Evolutionary conservation across 2,329 filamentous ascomycete genomes (phyloP), one percentile per base, ranked within the genome.

Genomic region (Bertia moriformis): DNA sequence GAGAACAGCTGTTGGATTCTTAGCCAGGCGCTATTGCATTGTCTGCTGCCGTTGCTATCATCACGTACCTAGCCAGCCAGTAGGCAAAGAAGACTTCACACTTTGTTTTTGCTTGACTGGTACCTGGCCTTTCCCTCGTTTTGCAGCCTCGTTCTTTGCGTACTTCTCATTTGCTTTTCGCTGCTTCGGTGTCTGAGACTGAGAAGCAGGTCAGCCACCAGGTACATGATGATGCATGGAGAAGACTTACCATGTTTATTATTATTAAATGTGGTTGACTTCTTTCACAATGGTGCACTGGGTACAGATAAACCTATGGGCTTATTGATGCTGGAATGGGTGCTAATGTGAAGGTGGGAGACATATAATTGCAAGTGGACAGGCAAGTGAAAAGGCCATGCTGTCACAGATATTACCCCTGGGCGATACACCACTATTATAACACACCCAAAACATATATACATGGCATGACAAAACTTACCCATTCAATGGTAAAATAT

Each of bases 131-230:
- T 69, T 73, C 43, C 74, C 75, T 55, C 73, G 69, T 55, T 76
- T 77, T 43, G 65, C 62, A 45, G 69, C 69, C 51, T 78, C 71
- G 44, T 61, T 56, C 47, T 68, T 67, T 39, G 74, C 74, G 50
- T 67, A 78, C 45, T 63, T 66, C 43, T 72, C 69, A 55, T 80
- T 80, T 33, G 75, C 74, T 48, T 66, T 65, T 43, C 73, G 71
- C 60, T 80, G 75, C 52, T 74, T 68, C 19, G 75, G 75, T 46
- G 75, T 80, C 69, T 79, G 74, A 18, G 66, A 69, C 71, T 74
- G 38, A 29, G 10, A 29, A n/a, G n/a, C 24, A n/a, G 24, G 24
- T 29, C 24, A 29, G 24, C 24, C n/a, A 10, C 24, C 24, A 29
- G 24, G n/a, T n/a, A 10, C 10, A n/a, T 29, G 10, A 29, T 10